A percentile compares a stretch with the other conserved stretches of the same genome.
Conservation (phyloP, 1,284 basidiomycete genomes). For the Ganoderma sinense region DNA sequence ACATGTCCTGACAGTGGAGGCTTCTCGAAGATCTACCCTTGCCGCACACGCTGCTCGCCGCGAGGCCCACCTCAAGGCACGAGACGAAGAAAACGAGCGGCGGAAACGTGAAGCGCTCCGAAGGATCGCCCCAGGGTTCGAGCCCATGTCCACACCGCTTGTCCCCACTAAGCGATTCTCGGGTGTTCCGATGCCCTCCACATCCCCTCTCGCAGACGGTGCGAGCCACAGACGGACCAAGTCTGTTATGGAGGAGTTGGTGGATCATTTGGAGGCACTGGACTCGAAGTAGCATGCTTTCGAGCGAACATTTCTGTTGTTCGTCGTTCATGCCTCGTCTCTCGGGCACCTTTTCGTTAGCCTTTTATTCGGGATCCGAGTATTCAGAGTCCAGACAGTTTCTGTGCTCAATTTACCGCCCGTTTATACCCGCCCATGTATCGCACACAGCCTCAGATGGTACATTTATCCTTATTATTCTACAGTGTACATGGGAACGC, state of each 20-base stretch:
- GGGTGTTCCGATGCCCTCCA: conserved; percentile 23
- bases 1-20: conserved; percentile 78
- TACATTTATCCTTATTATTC: background rate
- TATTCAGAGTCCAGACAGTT: background rate
- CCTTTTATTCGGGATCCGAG: background rate
- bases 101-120: conserved; percentile 79
- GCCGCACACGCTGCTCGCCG: conserved; percentile 70
- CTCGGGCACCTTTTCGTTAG: background rate
- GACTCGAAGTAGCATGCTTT: conserved; percentile 43
- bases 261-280: conserved; percentile 77
- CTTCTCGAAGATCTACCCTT: conserved; percentile 71
- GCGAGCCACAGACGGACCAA: conserved; percentile 37
- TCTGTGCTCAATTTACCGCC: background rate
- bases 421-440: background rate
- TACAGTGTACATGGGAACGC: background rate
- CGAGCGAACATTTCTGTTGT: background rate
- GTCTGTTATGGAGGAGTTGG: conserved; percentile 84
- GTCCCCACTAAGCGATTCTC: conserved; percentile 52
- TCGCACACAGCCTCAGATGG: background rate
- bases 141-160: conserved; percentile 62
- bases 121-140: conserved; percentile 78
- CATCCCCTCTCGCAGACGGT: conserved; percentile 6
- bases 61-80: conserved; percentile 71
- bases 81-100: conserved; percentile 81
- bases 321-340: background rate